A percentile compares a stretch with the other conserved stretches of the same genome.
These are phyloP conservation scores for Pseudozyma sp. DNA, from an alignment of 1,284 basidiomycete genomes.

Conservation along the genomic window DNA sequence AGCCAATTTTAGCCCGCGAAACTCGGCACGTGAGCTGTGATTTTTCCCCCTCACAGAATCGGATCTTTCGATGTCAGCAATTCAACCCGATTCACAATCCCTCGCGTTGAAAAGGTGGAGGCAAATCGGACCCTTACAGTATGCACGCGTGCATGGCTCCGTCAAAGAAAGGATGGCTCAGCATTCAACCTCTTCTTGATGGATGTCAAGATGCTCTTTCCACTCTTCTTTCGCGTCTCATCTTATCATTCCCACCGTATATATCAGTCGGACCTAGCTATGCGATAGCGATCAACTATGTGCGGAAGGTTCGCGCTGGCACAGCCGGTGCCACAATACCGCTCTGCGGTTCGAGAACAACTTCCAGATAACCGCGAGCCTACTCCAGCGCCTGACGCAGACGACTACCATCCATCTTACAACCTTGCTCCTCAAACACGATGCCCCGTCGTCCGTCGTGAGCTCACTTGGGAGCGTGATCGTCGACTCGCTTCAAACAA, in stretches of 20 bases:
- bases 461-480: conserved; percentile 43
- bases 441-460: conserved; percentile 54
- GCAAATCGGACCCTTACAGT: background rate
- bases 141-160: background rate
- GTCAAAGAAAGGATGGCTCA: background rate
- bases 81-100: background rate
- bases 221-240: background rate
- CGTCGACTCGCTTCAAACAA: conserved; percentile 13
- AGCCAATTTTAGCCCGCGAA: conserved; percentile 28
- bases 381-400: conserved; percentile 26
- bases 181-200: background rate
- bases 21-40: conserved; percentile 22
- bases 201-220: background rate
- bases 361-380: conserved; percentile 19
- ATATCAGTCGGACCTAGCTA: background rate
- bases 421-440: conserved; percentile 63
- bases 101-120: background rate
- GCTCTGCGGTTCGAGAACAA: conserved; percentile 32
- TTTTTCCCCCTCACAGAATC: background rate
- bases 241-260: background rate
- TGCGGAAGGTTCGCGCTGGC: conserved; percentile 61
- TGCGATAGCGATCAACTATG: conserved; percentile 29
- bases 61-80: background rate
- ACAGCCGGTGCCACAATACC: conserved; percentile 44
- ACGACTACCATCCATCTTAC: conserved; percentile 57